Evolutionary conservation across 495 filamentous ascomycete species (phyloP), one percentile per base, ranked within the genome.

Genomic region (Lasiosphaeria ovina): DNA sequence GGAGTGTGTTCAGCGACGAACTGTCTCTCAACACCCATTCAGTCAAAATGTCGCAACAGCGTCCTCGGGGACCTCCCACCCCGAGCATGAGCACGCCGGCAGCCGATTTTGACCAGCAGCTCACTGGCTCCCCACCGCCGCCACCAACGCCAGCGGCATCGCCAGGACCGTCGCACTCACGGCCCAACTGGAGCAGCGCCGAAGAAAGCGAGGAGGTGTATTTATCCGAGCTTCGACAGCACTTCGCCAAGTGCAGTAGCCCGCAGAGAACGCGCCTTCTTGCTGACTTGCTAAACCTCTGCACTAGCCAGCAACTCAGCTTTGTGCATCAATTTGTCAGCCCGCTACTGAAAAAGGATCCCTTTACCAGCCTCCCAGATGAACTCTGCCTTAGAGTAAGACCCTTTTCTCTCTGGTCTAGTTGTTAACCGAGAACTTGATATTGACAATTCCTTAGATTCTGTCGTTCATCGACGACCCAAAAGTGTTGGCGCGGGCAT

Each of bases 391-490:
- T 98, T 60, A 82, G 91, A 64, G 91, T 96, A 82, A 69, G 83
- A 67, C 11, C 48, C 58, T n/a, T n/a, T n/a, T 14, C 14, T n/a
- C 44, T 9, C 16, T n/a, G 2, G 12, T 9, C 6, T 47, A 35
- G 17, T 32, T 9, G 33, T 35, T 56, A 33, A n/a, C 9, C 35
- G 35, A 1, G 12, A 1, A 3, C 4, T 11, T 35, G 33, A 38
- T n/a, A 12, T 14, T 24, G 9, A 44, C 47, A 45, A 10, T 53
- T 54, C 7, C 17, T 9, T 69, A 94, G 88, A 89, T 97, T 58
- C 83, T 97, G 35, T 93, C 92, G 24, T 97, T 92, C 68, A 89
- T 98, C 66, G 95, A 98, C 66, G 93, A 98, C 65, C 90, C 93
- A 0, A 91, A 90, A 71, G 93, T 94, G 4, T 84, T 98, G 16